phyloP scores from a whole-genome alignment of 495 filamentous ascomycete species.

The Aspergillus avenaceus region DNA sequence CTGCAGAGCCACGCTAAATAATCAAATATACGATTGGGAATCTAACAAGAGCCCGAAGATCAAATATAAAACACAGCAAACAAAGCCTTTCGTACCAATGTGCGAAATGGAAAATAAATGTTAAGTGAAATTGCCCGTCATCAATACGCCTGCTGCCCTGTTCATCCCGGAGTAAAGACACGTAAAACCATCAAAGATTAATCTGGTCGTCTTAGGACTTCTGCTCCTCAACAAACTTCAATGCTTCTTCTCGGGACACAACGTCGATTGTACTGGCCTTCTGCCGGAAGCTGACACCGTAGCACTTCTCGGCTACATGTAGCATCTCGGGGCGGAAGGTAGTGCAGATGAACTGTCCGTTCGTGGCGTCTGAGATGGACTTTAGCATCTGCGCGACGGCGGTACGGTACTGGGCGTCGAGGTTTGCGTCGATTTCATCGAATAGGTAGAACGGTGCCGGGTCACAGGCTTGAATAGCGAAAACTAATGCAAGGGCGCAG shows the following conservation, averaged over 20 bases:
- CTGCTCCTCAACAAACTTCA: conserved; percentile 89
- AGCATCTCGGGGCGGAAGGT: conserved; percentile 98
- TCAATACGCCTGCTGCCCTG: conserved; percentile 18
- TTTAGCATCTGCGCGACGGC: conserved; percentile 86
- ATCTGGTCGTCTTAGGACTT: conserved; percentile 32
- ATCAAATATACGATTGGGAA: conserved; percentile 19
- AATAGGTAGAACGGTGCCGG: conserved; percentile 98
- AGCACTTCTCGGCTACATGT: conserved; percentile 92
- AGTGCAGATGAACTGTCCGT: conserved; percentile 78
- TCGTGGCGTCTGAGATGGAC: conserved; percentile 60
- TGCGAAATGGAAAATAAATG: conserved; percentile 5
- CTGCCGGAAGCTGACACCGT: conserved; percentile 89
- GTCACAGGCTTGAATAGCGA: conserved; percentile 97
- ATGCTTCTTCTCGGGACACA: conserved; percentile 78
- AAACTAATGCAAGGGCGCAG: conserved; percentile 92
- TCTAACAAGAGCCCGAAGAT: conserved; percentile 10
- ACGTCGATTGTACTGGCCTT: conserved; percentile 92
- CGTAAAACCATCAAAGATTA: conserved; percentile 11
- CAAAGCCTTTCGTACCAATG: neutral
- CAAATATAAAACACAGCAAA: conserved; percentile 8
- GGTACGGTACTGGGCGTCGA: conserved; percentile 95
- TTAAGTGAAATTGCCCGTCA: neutral
- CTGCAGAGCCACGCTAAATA: too few relatives aligned
- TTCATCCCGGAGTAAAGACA: conserved; percentile 13
- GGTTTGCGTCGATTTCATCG: conserved; percentile 97